Evolutionary conservation across 139 green algal species (phyloP), one percentile per base, ranked within the genome.

Genomic region (Auxenochlorella protothecoides): DNA sequence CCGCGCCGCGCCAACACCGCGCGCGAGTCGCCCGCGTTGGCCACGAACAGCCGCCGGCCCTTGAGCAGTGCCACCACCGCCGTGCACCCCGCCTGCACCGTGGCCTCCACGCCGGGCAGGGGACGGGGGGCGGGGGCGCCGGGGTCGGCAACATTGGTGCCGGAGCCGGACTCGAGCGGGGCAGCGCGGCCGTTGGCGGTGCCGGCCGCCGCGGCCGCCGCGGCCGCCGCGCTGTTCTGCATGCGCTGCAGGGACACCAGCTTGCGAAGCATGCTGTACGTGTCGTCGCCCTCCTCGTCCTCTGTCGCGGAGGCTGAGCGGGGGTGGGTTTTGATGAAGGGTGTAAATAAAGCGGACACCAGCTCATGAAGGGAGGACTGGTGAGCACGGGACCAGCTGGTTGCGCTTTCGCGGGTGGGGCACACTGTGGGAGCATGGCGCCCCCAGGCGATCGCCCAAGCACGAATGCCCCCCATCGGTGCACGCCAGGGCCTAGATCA

Each of bases 1-100:
- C 74, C 71, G 57, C 74, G 65, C 5, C 83, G 72, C 74, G 83
- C 91, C 9, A 97, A 75, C 15, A 97, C 90, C 3, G 89, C 91
- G 3, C 92, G 79, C 16, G 82, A 91, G 80, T 97, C 92, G 12
- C 92, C 92, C 5, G 92, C 92, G 73, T 97, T 97, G 13, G 91
- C 92, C 51, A 97, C 91, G 67, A 83, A 92, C 12, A 97, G 78
- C 3, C 86, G 75, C 59, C 80, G 82, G 15, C 79, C 80, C 59
- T 77, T 73, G 59, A 95, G 79, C 13, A 97, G 76, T 4, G 90
- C 91, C 51, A 96, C 89, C 53, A 97, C 89, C 44, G 92, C 92
- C 6, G 92, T 96, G 79, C 89, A 94, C 3, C 92, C 90, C 13
- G 85, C 85, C 70, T 90, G 83, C 52, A 81, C 52, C 53, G 5